Conservation (phyloP, 129 eudicot species). For the Flaveria trinervia region DNA sequence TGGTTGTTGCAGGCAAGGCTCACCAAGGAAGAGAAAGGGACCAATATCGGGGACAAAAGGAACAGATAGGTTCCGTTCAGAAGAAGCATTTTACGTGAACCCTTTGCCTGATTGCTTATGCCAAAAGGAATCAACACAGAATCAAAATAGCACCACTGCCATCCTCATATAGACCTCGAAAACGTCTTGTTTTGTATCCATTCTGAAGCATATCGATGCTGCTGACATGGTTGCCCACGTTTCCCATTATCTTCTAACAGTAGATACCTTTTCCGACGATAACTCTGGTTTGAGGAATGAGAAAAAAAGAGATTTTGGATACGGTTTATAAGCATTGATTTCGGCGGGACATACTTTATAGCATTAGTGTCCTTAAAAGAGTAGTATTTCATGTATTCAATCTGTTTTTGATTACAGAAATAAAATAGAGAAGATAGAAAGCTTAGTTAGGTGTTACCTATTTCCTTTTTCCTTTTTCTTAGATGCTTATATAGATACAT, state of each 20-base stretch:
- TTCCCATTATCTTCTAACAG: constrained; percentile 6
- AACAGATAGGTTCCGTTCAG: constrained; percentile 90
- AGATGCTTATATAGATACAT: constrained; percentile 1
- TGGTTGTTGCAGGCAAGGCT: constrained; percentile 70
- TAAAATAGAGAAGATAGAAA: constrained; percentile 23
- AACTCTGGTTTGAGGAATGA: constrained; percentile 6
- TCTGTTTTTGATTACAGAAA: constrained; percentile 26
- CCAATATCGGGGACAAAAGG: constrained; percentile 95
- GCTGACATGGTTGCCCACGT: not conserved
- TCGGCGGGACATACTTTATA: constrained; percentile 5
- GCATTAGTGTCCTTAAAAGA: constrained; percentile 2
- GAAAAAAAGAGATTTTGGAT: not conserved
- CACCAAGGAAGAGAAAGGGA: constrained; percentile 92
- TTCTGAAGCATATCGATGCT: constrained; percentile 17
- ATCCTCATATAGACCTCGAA: constrained; percentile 36
- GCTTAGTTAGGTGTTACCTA: not conserved
- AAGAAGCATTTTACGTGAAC: constrained; percentile 90
- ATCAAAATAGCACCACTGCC: constrained; percentile 32
- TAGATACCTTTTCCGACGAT: constrained; percentile 25
- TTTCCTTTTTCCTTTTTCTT: not conserved
- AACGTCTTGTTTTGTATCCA: constrained; percentile 10
- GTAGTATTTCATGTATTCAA: constrained; percentile 32
- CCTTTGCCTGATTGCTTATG: constrained; percentile 95
- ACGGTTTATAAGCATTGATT: constrained; percentile 23
- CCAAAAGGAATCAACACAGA: constrained; percentile 41